phyloP scores from a whole-genome alignment of 129 eudicot genomes.

The Deinandra increscens region DNA sequence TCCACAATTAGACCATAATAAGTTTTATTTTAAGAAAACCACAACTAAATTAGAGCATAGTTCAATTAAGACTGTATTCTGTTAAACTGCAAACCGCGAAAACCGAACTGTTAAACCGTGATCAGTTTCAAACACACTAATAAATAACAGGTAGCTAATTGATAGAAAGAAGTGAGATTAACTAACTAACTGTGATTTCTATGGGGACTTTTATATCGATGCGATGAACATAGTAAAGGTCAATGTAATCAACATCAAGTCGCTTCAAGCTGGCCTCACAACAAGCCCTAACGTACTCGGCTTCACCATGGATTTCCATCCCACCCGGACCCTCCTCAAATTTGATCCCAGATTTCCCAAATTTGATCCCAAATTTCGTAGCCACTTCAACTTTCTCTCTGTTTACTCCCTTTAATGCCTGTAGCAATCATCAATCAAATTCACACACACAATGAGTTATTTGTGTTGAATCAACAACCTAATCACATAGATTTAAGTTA shows the following conservation, averaged over 20 bases:
- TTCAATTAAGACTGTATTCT: no score
- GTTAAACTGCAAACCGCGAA: no score
- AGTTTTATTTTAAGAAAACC: no score
- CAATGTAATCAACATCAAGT: conserved; percentile 58
- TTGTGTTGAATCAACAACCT: background rate
- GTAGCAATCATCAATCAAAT: background rate
- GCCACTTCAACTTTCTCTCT: conserved; percentile 63
- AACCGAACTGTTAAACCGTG: no score
- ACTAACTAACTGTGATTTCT: conserved; percentile 31
- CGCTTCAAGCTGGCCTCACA: conserved; percentile 67
- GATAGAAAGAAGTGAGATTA: no score
- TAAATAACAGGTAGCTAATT: no score
- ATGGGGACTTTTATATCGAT: conserved; percentile 49
- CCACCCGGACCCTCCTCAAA: conserved; percentile 4
- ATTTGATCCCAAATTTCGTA: conserved; percentile 55
- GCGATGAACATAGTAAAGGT: conserved; percentile 57
- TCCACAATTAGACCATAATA: no score
- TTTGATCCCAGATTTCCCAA: conserved; percentile 47
- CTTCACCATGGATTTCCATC: conserved; percentile 34
- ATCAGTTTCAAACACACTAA: no score
- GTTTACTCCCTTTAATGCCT: conserved; percentile 66
- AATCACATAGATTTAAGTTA: no score
- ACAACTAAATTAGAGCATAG: no score
- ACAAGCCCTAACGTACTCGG: conserved; percentile 53
- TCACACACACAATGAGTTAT: no score